Evolutionary conservation across 495 filamentous ascomycete species (phyloP), one percentile per base, ranked within the genome.

Genomic region (Penicillium alfredii): DNA sequence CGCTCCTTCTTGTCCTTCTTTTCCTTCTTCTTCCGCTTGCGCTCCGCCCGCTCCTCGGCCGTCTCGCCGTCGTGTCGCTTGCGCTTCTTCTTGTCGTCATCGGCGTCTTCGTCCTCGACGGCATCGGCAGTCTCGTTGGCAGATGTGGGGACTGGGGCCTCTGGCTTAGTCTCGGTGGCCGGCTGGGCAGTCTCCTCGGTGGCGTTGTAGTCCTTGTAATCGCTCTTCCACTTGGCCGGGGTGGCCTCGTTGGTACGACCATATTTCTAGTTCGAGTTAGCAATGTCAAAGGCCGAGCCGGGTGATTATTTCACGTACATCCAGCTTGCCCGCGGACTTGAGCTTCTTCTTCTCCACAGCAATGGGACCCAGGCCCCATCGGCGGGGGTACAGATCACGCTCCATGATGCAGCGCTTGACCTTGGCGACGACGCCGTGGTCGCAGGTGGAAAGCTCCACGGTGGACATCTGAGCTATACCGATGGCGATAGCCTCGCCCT

Each of bases 381-480:
- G 69, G 57, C 85, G 76, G 38, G 90, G 90, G 72, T 98, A 98
- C 8, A 94, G 72, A 56, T 96, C 90, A 44, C 92, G 85, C 69
- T 98, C 93, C 92, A 98, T 97, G 64, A 98, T 98, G 61, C 86
- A 88, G 37, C 92, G 79, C 79, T 97, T 97, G 56, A 97, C 81
- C 71, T 94, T 95, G 33, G 93, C 92, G 29, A 97, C 90, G 20
- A 94, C 84, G 47, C 93, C 93, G 61, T 98, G 93, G 57, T 94
- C 86, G 62, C 88, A 94, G 29, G 84, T 85, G 7, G 84, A 78
- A 54, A 98, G 80, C 61, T 93, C 86, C 36, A 90, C 85, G 2
- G 88, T 88, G 9, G 84, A 89, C 89, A 97, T 97, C 64, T 89
- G 85, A 11, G 92, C 87, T 51, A 94, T 90, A 51, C 83, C 92